Evolutionary conservation across 495 filamentous ascomycete species (phyloP).

Genomic region (Hypoxylon cercidicola): DNA sequence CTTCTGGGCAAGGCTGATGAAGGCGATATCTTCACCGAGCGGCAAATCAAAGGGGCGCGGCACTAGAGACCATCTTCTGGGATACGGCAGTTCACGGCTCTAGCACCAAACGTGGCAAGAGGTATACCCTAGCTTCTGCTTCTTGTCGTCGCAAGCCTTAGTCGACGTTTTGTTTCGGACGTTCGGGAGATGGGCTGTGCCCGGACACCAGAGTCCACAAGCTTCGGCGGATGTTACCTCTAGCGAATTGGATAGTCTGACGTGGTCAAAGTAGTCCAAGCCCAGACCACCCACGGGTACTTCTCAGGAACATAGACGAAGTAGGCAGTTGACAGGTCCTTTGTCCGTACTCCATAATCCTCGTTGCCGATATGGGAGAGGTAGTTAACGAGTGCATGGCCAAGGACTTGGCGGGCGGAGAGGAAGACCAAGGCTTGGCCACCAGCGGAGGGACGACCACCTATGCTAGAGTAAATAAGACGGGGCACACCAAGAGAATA

Average conservation of each 20-base stretch:
- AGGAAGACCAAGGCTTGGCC: constrained; percentile 50
- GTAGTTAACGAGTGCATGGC: constrained; percentile 32
- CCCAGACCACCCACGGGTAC: constrained; percentile 3
- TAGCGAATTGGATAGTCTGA: constrained; percentile 4
- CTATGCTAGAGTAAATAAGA: constrained; percentile 19
- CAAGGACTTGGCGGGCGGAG: constrained; percentile 52
- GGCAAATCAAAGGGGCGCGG: neutral
- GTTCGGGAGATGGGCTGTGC: constrained; percentile 16
- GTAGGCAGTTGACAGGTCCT: constrained; percentile 18
- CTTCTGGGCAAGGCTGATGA: too few species aligned
- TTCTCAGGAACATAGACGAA: constrained; percentile 7
- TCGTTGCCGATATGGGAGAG: constrained; percentile 33
- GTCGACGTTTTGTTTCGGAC: constrained; percentile 2
- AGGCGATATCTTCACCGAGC: constrained; percentile 31
- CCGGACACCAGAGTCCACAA: constrained; percentile 6
- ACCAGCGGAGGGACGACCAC: constrained; percentile 36
- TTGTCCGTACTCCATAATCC: constrained; percentile 12
- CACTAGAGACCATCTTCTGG: neutral
- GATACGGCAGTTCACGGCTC: constrained; percentile 18
- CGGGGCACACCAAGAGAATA: constrained; percentile 30
- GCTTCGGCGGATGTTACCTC: neutral
- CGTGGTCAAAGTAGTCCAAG: constrained; percentile 1
- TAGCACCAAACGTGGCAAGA: constrained; percentile 21
- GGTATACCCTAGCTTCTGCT: constrained; percentile 13
- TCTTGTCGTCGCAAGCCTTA: neutral